Base-by-base conservation (phyloP, 768 basidiomycete species). In the Glaciozyma antarctica region DNA sequence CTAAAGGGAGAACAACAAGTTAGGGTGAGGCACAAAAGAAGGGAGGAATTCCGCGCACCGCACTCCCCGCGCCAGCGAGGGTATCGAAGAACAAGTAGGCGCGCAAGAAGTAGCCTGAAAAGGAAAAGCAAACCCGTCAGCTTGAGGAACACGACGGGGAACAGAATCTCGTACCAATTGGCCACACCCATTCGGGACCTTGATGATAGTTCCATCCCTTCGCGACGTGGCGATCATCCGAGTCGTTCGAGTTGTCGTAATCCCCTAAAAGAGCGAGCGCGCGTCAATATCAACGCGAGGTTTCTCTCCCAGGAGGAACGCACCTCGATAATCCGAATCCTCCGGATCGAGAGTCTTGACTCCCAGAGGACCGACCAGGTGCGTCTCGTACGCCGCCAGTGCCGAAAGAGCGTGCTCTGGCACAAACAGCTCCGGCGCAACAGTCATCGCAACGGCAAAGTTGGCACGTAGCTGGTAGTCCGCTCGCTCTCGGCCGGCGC, bases 371-470 rank as follows among this genome's bases (percentile, higher is more conserved):
- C 84, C 84, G n/a, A 88, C 83, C 32, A 99, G 80, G 48, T 85
- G 80, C 71, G 85, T 75, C 75, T 94, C 91, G 2, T 87, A 87
- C n/a, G 92, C 77, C 66, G 82, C 81, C 45, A 98, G 79, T 0
- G 91, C 89, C 6, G 79, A 82, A 24, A 97, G 79, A 0, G 90
- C 95, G 75, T 88, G 87, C 59, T 81, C 76, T 13, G 83, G 82
- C 60, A 90, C 83, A 77, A 98, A 99, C 54, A 99, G 77, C 76
- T 98, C 95, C 13, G 94, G 94, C 2, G 95, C 95, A 53, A 98
- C 92, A 3, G 87, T 83, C 93, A 98, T 97, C 0, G 95, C 90
- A 64, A 97, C 87, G 6, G 92, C 86, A 70, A 69, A 70, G 62
- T 72, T 71, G 48, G 63, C 62, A 24, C 73, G 67, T 2, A 75